phyloP scores from a whole-genome alignment of 2,329 filamentous ascomycete species.

The Trichoderma atroviride region DNA sequence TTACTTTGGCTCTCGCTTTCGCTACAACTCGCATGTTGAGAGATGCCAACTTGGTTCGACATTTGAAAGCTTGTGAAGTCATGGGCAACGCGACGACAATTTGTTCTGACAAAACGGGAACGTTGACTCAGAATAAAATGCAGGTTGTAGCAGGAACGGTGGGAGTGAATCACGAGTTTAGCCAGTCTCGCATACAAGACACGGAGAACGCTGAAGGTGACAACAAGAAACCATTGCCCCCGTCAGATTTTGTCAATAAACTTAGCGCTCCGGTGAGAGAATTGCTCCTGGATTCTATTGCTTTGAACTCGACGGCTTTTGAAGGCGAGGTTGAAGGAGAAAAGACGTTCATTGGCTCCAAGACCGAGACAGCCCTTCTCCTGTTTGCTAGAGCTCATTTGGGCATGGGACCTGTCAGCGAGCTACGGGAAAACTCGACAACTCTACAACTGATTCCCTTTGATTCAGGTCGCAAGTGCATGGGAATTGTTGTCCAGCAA shows the following conservation, averaged over 20 bases:
- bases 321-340: constrained; percentile 71
- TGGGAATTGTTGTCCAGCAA: constrained; percentile 61
- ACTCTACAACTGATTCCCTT: constrained; percentile 73
- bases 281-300: constrained; percentile 61
- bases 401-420: constrained; percentile 65
- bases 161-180: constrained; percentile 58
- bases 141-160: constrained; percentile 64
- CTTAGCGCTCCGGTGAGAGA: constrained; percentile 53
- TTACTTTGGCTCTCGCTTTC: constrained; percentile 76
- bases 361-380: constrained; percentile 76
- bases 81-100: constrained; percentile 79
- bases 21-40: constrained; percentile 77
- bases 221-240: constrained; percentile 43
- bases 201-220: constrained; percentile 26
- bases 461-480: constrained; percentile 74
- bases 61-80: constrained; percentile 76
- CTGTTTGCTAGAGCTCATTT: constrained; percentile 68
- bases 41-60: constrained; percentile 76
- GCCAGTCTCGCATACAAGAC: constrained; percentile 24
- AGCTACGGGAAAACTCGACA: constrained; percentile 63
- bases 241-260: constrained; percentile 51
- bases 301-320: constrained; percentile 73
- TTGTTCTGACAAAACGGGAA: constrained; percentile 70
- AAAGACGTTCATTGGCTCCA: constrained; percentile 71
- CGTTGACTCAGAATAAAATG: constrained; percentile 70